A percentile compares a stretch with the other conserved stretches of the same genome.
Conservation (phyloP, 2,329 filamentous ascomycete genomes). For the Diaporthe longicolla region DNA sequence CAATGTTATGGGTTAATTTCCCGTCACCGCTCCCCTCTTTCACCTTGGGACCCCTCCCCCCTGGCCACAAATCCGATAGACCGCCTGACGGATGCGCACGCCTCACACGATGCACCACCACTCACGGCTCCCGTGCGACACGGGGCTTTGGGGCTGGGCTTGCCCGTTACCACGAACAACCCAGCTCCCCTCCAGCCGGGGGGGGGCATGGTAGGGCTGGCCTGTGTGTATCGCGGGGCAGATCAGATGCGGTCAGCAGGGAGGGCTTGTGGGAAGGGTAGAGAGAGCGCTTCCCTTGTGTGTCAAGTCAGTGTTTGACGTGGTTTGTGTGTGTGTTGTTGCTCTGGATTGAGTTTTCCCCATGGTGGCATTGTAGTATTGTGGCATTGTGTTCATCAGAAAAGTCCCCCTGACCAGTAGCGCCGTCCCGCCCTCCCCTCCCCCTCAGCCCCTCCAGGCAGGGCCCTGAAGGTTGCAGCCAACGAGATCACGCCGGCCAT, state of each 20-base stretch:
- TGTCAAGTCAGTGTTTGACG: neutral
- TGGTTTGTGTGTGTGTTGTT: neutral
- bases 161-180: neutral
- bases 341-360: constrained; percentile 10
- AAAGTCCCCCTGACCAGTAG: constrained; percentile 28
- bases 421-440: neutral
- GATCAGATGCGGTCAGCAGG: constrained; percentile 7
- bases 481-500: constrained; percentile 27
- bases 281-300: no score
- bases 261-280: neutral
- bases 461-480: constrained; percentile 27
- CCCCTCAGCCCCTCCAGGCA: constrained; percentile 1
- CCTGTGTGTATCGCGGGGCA: constrained; percentile 1
- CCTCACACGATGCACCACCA: constrained; percentile 28
- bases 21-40: constrained; percentile 19
- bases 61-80: constrained; percentile 1
- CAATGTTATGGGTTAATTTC: constrained; percentile 32
- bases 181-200: neutral
- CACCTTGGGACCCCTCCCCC: neutral
- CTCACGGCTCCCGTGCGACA: neutral
- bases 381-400: neutral
- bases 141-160: neutral
- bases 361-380: neutral
- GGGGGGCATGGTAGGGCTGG: neutral
- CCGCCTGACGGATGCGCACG: constrained; percentile 28